Conservation (phyloP, 1,139 yeast genomes). For the Geotrichum fermentans region DNA sequence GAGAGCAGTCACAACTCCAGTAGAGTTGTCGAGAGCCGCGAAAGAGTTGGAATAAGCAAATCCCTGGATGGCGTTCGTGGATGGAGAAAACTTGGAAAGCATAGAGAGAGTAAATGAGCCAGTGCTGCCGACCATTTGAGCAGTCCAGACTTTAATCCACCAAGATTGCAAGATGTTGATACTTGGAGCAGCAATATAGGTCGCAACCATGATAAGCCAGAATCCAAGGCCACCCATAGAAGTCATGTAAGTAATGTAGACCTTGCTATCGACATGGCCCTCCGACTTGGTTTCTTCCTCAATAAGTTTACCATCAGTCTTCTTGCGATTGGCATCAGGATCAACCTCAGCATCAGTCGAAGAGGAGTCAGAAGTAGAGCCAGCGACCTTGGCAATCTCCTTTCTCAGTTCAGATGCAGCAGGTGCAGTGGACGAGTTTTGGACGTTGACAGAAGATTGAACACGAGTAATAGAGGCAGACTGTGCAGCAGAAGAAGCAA, state of each 20-base stretch:
- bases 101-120: slow-evolving; percentile 34
- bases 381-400: slow-evolving; percentile 22
- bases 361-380: slow-evolving; percentile 4
- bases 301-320: slow-evolving; percentile 54
- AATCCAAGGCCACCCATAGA: slow-evolving; percentile 60
- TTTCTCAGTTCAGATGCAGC: slow-evolving; percentile 25
- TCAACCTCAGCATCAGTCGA: slow-evolving; percentile 19
- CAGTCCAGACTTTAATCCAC: slow-evolving; percentile 85
- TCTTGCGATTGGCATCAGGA: slow-evolving; percentile 19
- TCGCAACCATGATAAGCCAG: slow-evolving; percentile 45
- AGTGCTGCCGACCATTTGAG: slow-evolving; percentile 17
- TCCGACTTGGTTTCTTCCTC: slow-evolving; percentile 80
- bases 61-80: neutral
- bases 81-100: slow-evolving; percentile 49
- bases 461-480: slow-evolving; percentile 55
- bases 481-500: slow-evolving; percentile 59
- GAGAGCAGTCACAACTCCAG: neutral
- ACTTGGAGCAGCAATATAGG: slow-evolving; percentile 55
- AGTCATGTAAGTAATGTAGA: slow-evolving; percentile 62
- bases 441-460: slow-evolving; percentile 30
- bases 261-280: slow-evolving; percentile 70
- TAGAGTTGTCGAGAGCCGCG: slow-evolving; percentile 2
- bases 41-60: slow-evolving; percentile 11
- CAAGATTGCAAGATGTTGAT: slow-evolving; percentile 64
- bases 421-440: neutral